These are phyloP conservation scores for Solanum hybrid DNA, from an alignment of 305 asterid genomes.

Conservation along the genomic window DNA sequence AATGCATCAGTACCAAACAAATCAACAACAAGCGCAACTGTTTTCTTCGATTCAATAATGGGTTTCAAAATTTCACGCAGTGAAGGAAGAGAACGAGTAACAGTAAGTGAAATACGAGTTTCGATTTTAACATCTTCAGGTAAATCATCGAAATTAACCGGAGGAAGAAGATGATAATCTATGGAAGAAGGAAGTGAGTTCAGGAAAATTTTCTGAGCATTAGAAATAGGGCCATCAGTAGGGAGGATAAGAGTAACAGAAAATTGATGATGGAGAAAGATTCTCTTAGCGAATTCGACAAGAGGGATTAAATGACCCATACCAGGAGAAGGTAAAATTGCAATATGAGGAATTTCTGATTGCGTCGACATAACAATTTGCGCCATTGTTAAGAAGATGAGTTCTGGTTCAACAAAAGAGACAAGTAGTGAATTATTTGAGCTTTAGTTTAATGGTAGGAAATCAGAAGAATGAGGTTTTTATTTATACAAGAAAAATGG, in stretches of 20 bases:
- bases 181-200: constrained; percentile 37
- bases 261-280: constrained; percentile 17
- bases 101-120: constrained; percentile 50
- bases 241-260: constrained; percentile 40
- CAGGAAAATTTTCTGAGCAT: constrained; percentile 31
- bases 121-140: constrained; percentile 41
- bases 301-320: constrained; percentile 66
- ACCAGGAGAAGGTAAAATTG: constrained; percentile 48
- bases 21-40: constrained; percentile 63
- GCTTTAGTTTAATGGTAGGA: not conserved
- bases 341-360: constrained; percentile 25
- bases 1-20: constrained; percentile 76
- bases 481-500: not conserved
- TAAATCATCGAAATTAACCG: constrained; percentile 39
- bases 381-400: not conserved
- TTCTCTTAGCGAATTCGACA: constrained; percentile 33
- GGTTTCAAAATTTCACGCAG: constrained; percentile 24
- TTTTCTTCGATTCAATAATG: constrained; percentile 4
- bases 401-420: not conserved
- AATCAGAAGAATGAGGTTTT: not conserved
- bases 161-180: constrained; percentile 41
- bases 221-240: constrained; percentile 42
- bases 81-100: constrained; percentile 49
- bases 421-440: not conserved
- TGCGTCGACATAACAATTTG: not conserved